A percentile compares a stretch with the other conserved stretches of the same genome.
Evolutionary conservation across 768 basidiomycete species (phyloP).

Genomic region (Mycena polygramma): DNA sequence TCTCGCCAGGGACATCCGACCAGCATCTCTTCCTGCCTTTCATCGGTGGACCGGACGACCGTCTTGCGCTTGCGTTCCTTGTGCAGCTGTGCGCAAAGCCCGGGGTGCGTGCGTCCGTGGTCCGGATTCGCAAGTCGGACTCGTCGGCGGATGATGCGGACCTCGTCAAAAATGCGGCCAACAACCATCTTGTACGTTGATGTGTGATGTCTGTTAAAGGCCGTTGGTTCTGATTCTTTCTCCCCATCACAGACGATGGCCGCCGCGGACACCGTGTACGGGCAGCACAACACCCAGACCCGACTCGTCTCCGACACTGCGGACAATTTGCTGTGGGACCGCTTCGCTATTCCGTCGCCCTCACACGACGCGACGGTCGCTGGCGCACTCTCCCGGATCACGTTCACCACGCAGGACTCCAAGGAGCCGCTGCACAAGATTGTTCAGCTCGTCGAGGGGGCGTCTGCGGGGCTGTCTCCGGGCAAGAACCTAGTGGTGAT

Average conservation of each 20-base stretch:
- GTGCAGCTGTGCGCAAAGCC: slow-evolving; percentile 81
- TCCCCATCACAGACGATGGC: slow-evolving; percentile 54
- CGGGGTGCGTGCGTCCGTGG: slow-evolving; percentile 77
- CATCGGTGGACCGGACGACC: slow-evolving; percentile 95
- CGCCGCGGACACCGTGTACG: slow-evolving; percentile 82
- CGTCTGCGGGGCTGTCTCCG: slow-evolving; percentile 43
- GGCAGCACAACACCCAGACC: slow-evolving; percentile 70
- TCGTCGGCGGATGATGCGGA: slow-evolving; percentile 45
- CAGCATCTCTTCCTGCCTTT: slow-evolving; percentile 87
- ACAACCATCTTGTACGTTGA: slow-evolving; percentile 50
- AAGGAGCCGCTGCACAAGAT: slow-evolving; percentile 69
- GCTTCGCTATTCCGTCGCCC: slow-evolving; percentile 52
- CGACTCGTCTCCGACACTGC: slow-evolving; percentile 84
- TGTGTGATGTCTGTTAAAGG: slow-evolving; percentile 8
- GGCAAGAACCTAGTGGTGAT: slow-evolving; percentile 72
- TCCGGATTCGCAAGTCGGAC: slow-evolving; percentile 69
- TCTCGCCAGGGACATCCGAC: slow-evolving; percentile 39
- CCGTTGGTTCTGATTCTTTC: slow-evolving; percentile 1
- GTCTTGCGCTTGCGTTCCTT: slow-evolving; percentile 84
- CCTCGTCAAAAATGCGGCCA: slow-evolving; percentile 34
- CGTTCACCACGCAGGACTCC: slow-evolving; percentile 67
- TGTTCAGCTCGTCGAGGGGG: slow-evolving; percentile 56
- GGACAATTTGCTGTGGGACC: slow-evolving; percentile 83
- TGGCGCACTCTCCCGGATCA: slow-evolving; percentile 71
- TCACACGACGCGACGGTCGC: slow-evolving; percentile 45